Conservation (phyloP, 225 moss, liverwort and hornwort species). For the Sphagnum contortum region DNA sequence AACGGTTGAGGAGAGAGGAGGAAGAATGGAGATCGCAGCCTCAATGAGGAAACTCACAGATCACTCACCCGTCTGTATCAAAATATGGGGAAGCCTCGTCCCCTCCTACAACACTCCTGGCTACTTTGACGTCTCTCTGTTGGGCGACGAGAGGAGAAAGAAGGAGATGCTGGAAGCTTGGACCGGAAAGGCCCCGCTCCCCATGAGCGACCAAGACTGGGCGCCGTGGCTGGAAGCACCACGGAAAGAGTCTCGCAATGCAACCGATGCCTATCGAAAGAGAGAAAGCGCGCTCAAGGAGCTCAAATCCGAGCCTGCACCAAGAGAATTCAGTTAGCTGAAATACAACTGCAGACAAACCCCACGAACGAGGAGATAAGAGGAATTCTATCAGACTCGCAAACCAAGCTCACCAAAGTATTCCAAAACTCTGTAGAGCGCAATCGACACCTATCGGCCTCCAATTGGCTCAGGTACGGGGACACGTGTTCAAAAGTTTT, state of each 20-base stretch:
- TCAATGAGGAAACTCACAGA: background rate
- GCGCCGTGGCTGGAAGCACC: background rate
- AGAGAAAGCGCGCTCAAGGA: background rate
- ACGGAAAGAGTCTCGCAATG: background rate
- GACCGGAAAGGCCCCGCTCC: background rate
- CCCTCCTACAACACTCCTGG: background rate
- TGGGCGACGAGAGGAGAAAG: background rate
- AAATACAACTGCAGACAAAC: background rate
- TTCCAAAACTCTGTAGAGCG: background rate
- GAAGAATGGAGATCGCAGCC: background rate
- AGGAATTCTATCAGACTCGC: background rate
- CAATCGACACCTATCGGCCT: accelerated
- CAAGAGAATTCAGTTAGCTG: background rate
- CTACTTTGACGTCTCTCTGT: background rate
- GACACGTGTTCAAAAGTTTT: background rate
- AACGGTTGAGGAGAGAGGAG: background rate
- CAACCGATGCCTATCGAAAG: background rate
- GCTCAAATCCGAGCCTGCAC: background rate
- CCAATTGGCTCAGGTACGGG: background rate
- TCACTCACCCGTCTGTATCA: background rate
- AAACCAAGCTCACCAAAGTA: background rate
- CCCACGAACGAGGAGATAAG: background rate
- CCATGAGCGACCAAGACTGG: background rate
- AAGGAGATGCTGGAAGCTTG: background rate
- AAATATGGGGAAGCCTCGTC: background rate